Percentiles rank a stretch among this genome's conserved stretches.
Conservation (phyloP, 768 basidiomycete species). For the Thelephora aurantiotincta region DNA sequence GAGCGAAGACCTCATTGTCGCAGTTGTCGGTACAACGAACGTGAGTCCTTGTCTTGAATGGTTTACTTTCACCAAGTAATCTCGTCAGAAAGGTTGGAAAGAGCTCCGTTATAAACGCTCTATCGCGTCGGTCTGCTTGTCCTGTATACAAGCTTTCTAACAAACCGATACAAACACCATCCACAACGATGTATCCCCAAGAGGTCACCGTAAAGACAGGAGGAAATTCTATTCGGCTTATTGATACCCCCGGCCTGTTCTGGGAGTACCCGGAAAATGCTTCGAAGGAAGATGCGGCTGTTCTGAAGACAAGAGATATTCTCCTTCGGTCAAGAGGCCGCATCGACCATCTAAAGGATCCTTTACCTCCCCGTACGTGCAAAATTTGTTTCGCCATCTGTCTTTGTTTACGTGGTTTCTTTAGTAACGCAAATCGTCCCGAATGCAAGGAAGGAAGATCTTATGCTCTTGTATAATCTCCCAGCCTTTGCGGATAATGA, state of each 20-base stretch:
- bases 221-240: slow-evolving; percentile 41
- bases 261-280: slow-evolving; percentile 32
- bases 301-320: slow-evolving; percentile 47
- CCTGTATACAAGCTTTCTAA: slow-evolving; percentile 40
- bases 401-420: not conserved
- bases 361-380: slow-evolving; percentile 50
- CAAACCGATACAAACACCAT: slow-evolving; percentile 38
- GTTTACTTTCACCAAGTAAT: not conserved
- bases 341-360: slow-evolving; percentile 77
- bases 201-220: slow-evolving; percentile 38
- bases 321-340: slow-evolving; percentile 68
- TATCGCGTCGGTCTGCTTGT: slow-evolving; percentile 36
- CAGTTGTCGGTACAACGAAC: slow-evolving; percentile 75
- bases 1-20: slow-evolving; percentile 42
- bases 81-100: slow-evolving; percentile 50
- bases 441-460: slow-evolving; percentile 59
- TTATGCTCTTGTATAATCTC: slow-evolving; percentile 80
- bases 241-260: slow-evolving; percentile 83
- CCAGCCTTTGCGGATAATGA: slow-evolving; percentile 68
- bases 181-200: slow-evolving; percentile 59
- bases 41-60: slow-evolving; percentile 26
- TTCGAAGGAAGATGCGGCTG: slow-evolving; percentile 20
- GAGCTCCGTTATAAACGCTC: slow-evolving; percentile 72
- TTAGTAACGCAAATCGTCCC: slow-evolving; percentile 56
- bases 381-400: not conserved